Evolutionary conservation across 805 yeast genomes (phyloP).

Genomic region (Candida nemodendra): DNA sequence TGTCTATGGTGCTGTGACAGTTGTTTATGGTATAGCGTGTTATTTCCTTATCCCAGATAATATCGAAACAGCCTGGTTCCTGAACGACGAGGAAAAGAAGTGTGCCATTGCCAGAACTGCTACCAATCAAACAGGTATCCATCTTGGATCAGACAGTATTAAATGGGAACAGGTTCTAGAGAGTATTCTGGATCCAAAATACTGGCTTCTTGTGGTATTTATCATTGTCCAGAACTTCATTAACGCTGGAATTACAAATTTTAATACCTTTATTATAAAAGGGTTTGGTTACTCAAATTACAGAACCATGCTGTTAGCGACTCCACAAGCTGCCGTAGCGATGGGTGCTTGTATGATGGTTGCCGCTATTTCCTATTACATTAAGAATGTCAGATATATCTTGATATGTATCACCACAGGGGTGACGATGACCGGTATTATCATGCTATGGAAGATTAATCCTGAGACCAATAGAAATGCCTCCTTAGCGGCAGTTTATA

Average conservation of each 20-base stretch:
- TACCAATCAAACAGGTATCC: constrained; percentile 37
- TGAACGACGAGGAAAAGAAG: constrained; percentile 37
- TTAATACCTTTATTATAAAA: constrained; percentile 44
- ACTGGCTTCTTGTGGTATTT: constrained; percentile 31
- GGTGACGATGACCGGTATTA: constrained; percentile 32
- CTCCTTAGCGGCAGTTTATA: constrained; percentile 24
- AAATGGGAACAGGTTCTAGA: constrained; percentile 30
- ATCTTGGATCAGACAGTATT: constrained; percentile 36
- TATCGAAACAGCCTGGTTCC: constrained; percentile 35
- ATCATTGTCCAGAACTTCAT: constrained; percentile 46
- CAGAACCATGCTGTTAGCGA: constrained; percentile 34
- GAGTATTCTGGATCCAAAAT: constrained; percentile 35
- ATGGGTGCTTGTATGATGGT: constrained; percentile 31
- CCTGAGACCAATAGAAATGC: constrained; percentile 20
- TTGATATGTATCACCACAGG: constrained; percentile 25
- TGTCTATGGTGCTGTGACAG: constrained; percentile 34
- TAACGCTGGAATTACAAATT: constrained; percentile 56
- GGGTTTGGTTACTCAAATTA: constrained; percentile 35
- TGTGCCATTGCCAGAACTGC: constrained; percentile 31
- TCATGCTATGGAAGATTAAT: constrained; percentile 24
- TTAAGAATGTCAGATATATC: constrained; percentile 23
- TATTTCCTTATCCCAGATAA: constrained; percentile 32
- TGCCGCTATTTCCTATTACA: constrained; percentile 20
- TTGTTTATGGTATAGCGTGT: constrained; percentile 33
- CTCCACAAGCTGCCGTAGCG: constrained; percentile 37